Evolutionary conservation across 2,329 filamentous ascomycete species (phyloP).

Genomic region (Pyrenophora teres): DNA sequence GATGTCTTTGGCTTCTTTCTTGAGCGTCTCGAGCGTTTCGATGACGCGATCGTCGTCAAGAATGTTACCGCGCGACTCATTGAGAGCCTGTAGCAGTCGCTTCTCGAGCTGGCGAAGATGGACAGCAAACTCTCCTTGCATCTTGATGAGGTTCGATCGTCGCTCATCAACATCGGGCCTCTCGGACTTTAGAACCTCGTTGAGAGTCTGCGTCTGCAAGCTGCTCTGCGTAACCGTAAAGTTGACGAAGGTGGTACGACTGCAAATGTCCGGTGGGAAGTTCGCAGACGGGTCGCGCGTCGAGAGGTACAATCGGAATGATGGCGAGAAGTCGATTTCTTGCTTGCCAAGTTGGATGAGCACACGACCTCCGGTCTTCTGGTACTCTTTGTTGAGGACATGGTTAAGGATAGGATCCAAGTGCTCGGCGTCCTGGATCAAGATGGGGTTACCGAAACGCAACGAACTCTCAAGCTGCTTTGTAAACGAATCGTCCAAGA

Average conservation of each 20-base stretch:
- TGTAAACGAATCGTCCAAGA: conserved; percentile 95
- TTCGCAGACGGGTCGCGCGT: conserved; percentile 94
- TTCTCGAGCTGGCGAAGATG: conserved; percentile 95
- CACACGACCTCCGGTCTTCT: conserved; percentile 96
- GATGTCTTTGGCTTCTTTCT: conserved; percentile 96
- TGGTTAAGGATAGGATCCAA: conserved; percentile 97
- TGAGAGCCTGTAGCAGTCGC: conserved; percentile 88
- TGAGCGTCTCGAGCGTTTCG: conserved; percentile 94
- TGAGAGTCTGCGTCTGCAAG: conserved; percentile 95
- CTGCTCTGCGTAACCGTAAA: conserved; percentile 99
- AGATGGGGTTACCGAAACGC: conserved; percentile 95
- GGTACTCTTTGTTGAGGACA: conserved; percentile 98
- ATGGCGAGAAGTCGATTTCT: conserved; percentile 97
- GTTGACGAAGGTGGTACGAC: conserved; percentile 97
- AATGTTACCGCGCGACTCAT: conserved; percentile 96
- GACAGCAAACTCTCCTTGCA: conserved; percentile 99
- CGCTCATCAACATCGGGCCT: conserved; percentile 96
- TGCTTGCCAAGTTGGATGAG: conserved; percentile 98
- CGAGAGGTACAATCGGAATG: conserved; percentile 93
- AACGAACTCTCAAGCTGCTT: conserved; percentile 97
- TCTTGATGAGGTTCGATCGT: conserved; percentile 95
- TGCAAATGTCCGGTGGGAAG: conserved; percentile 96
- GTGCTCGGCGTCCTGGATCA: conserved; percentile 98
- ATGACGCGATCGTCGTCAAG: conserved; percentile 98
- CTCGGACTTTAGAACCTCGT: conserved; percentile 96